These are phyloP conservation scores for Phoenix dactylifera DNA, from an alignment of 176 grass and related monocot genomes.

Conservation along the genomic window DNA sequence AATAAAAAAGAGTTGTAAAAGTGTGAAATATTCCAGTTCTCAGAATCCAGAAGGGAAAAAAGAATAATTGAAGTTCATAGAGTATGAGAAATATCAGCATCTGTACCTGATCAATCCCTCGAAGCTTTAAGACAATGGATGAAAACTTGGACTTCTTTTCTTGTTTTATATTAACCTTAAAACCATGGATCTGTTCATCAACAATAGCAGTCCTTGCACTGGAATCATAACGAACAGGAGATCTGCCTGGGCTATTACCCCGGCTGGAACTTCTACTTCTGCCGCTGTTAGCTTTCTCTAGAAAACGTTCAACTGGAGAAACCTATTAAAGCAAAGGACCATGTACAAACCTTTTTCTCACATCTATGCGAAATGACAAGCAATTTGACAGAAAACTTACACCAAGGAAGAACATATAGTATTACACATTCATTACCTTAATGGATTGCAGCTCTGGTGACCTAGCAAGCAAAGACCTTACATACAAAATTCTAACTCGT, in stretches of 20 bases:
- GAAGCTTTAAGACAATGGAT: constrained; percentile 84
- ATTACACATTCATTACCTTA: constrained; percentile 38
- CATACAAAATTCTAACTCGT: constrained; percentile 95
- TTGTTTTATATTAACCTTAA: constrained; percentile 85
- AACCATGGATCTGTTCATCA: constrained; percentile 84
- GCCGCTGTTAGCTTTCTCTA: constrained; percentile 78
- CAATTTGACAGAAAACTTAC: constrained; percentile 8
- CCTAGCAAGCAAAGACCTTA: constrained; percentile 91
- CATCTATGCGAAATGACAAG: background rate
- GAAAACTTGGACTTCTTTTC: constrained; percentile 98
- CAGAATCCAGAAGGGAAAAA: background rate
- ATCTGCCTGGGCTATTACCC: constrained; percentile 82
- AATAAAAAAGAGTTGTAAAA: no score
- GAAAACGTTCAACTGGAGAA: constrained; percentile 74
- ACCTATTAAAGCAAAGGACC: constrained; percentile 49
- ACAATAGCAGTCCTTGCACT: constrained; percentile 41
- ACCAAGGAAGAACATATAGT: background rate
- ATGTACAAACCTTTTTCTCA: constrained; percentile 17
- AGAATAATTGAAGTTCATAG: no score
- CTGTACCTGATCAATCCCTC: constrained; percentile 89
- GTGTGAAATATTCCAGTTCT: background rate
- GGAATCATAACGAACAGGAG: constrained; percentile 63
- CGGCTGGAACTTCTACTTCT: constrained; percentile 96
- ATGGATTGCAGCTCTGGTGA: constrained; percentile 98
- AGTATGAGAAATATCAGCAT: background rate